phyloP scores from a whole-genome alignment of 257 asterid species.

The Solanum phureja region DNA sequence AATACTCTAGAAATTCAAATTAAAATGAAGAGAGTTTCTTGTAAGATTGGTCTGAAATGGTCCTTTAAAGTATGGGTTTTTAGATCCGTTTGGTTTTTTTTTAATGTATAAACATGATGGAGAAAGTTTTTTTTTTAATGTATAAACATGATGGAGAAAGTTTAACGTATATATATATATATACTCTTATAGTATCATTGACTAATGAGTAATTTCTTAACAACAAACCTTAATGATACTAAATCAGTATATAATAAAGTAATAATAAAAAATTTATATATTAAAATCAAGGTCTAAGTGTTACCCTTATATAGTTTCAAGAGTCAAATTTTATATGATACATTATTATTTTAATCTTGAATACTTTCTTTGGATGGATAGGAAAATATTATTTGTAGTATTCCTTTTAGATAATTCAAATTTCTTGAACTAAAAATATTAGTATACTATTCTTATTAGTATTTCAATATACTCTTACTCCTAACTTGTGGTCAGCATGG shows the following conservation, averaged over 20 bases:
- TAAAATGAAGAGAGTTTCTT: background rate
- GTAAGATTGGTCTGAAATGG: background rate
- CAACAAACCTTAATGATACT: too few relatives aligned
- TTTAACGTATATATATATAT: too few relatives aligned
- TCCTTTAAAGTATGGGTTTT: background rate
- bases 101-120: background rate
- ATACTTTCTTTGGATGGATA: background rate
- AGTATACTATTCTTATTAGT: background rate
- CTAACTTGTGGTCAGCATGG: background rate
- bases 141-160: background rate
- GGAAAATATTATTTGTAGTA: background rate
- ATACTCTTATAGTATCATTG: too few relatives aligned
- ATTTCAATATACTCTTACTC: background rate
- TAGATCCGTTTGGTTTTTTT: background rate
- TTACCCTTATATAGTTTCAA: background rate
- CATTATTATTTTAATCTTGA: background rate
- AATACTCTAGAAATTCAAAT: background rate
- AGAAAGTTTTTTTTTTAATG: background rate
- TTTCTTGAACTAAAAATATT: background rate
- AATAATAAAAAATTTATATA: background rate
- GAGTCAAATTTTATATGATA: background rate
- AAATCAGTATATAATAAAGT: background rate
- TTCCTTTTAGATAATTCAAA: background rate
- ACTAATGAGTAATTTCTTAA: too few relatives aligned
- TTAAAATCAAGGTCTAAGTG: background rate